phyloP scores from a whole-genome alignment of 2,329 filamentous ascomycete species.

The Pseudogymnoascus pannorum region DNA sequence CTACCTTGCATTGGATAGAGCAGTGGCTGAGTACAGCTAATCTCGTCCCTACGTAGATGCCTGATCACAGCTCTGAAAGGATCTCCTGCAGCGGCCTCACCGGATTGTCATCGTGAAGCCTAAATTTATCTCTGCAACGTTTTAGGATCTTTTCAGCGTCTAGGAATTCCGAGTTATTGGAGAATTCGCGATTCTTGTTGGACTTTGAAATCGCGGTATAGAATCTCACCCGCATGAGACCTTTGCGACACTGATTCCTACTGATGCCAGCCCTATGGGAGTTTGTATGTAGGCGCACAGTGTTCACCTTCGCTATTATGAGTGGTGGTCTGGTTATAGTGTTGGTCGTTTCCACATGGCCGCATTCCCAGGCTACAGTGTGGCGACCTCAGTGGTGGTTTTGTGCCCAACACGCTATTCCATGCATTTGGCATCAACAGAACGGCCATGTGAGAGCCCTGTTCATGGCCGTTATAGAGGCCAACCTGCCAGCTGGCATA shows the following conservation, averaged over 20 bases:
- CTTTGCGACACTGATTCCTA: background rate
- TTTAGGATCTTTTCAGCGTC: background rate
- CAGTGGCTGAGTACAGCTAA: constrained; percentile 6
- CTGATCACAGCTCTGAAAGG: background rate
- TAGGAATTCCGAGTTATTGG: background rate
- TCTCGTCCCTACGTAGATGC: background rate
- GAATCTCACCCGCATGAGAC: background rate
- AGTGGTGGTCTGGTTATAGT: background rate
- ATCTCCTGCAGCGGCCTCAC: background rate
- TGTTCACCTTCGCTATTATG: background rate
- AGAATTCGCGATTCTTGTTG: background rate
- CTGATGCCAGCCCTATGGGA: background rate
- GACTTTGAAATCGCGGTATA: background rate
- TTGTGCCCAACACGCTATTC: background rate
- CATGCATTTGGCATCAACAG: background rate
- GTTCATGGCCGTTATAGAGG: background rate
- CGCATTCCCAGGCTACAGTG: background rate
- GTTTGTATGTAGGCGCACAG: constrained; percentile 1
- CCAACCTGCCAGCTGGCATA: constrained; percentile 2
- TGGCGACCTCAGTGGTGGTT: background rate
- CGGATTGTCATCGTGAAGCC: background rate
- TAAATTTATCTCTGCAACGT: background rate
- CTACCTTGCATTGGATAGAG: background rate
- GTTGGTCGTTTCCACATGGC: background rate
- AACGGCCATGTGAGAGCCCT: background rate